These are phyloP conservation scores for Thermoascus crustaceus DNA, from an alignment of 2,329 filamentous ascomycete genomes.

Conservation along the genomic window DNA sequence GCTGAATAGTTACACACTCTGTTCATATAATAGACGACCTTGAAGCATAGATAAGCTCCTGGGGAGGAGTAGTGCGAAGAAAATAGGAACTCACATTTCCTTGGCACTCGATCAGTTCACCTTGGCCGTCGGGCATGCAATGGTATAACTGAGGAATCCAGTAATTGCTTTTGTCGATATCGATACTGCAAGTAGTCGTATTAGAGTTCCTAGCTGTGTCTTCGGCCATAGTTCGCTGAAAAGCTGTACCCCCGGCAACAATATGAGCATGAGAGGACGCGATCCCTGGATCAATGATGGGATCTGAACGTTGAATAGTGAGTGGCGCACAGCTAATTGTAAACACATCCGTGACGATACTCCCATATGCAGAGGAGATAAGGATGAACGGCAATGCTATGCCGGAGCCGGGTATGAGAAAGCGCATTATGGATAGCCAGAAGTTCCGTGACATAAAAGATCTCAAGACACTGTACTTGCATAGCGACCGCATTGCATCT, in stretches of 20 bases:
- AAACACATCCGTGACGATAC: slow-evolving; percentile 12
- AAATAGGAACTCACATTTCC: slow-evolving; percentile 9
- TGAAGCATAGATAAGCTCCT: neutral
- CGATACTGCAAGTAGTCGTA: slow-evolving; percentile 52
- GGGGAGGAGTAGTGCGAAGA: neutral
- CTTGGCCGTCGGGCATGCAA: slow-evolving; percentile 8
- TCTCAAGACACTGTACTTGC: too few relatives aligned
- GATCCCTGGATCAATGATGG: slow-evolving; percentile 56
- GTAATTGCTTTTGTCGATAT: slow-evolving; percentile 64
- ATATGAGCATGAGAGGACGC: slow-evolving; percentile 58
- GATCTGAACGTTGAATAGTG: slow-evolving; percentile 43
- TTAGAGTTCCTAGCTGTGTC: slow-evolving; percentile 40
- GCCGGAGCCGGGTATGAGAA: neutral
- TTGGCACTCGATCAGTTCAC: slow-evolving; percentile 14
- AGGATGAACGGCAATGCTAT: neutral
- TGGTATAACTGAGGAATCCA: slow-evolving; percentile 70
- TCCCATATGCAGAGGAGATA: neutral
- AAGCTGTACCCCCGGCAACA: slow-evolving; percentile 62
- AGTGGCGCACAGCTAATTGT: slow-evolving; percentile 19
- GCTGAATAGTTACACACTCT: slow-evolving; percentile 14
- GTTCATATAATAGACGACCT: slow-evolving; percentile 17
- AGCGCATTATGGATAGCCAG: neutral
- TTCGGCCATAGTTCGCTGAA: slow-evolving; percentile 54
- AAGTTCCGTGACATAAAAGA: neutral
- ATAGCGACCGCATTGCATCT: too few relatives aligned